Evolutionary conservation across 1,139 yeast species (phyloP).

Genomic region (Sugiyamaella japonica): DNA sequence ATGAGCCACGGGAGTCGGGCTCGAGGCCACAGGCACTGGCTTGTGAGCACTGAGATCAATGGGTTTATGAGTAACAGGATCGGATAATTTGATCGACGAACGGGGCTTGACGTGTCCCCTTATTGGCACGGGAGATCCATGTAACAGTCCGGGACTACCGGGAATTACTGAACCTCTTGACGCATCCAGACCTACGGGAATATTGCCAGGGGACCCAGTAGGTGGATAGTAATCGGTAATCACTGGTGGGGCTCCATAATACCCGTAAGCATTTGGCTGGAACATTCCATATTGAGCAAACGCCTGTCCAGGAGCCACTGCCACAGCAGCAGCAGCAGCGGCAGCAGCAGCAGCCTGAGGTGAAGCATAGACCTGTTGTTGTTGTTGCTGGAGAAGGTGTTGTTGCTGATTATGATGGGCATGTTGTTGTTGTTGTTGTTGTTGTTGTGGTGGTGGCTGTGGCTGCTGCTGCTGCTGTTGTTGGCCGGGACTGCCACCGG

Average conservation of each 20-base stretch:
- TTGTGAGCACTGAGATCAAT: conserved; percentile 27
- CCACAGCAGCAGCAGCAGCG: conserved; percentile 15
- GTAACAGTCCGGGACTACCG: conserved; percentile 15
- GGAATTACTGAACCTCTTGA: conserved; percentile 17
- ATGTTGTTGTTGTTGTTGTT: conserved; percentile 8
- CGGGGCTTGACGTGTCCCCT: conserved; percentile 25
- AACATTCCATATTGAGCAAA: conserved; percentile 20
- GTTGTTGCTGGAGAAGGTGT: conserved; percentile 1
- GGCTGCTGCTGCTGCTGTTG: conserved; percentile 6
- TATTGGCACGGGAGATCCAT: conserved; percentile 16
- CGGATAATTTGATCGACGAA: conserved; percentile 34
- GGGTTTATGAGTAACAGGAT: conserved; percentile 35
- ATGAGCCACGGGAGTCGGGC: conserved; percentile 19
- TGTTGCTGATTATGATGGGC: conserved; percentile 1
- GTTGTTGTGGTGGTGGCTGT: too few relatives aligned
- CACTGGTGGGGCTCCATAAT: conserved; percentile 17
- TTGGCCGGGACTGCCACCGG: conserved; percentile 9
- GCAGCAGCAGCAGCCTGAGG: conserved; percentile 18
- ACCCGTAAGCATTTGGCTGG: conserved; percentile 18
- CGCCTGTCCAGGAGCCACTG: conserved; percentile 8
- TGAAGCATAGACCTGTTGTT: conserved; percentile 8
- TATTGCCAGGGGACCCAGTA: conserved; percentile 15
- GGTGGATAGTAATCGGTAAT: conserved; percentile 14
- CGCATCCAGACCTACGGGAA: conserved; percentile 10
- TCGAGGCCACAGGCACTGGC: conserved; percentile 12